Evolutionary conservation across 108 stramenopile genomes (phyloP), one percentile per base, ranked within the genome.

Genomic region (Cyclotella sp.): DNA sequence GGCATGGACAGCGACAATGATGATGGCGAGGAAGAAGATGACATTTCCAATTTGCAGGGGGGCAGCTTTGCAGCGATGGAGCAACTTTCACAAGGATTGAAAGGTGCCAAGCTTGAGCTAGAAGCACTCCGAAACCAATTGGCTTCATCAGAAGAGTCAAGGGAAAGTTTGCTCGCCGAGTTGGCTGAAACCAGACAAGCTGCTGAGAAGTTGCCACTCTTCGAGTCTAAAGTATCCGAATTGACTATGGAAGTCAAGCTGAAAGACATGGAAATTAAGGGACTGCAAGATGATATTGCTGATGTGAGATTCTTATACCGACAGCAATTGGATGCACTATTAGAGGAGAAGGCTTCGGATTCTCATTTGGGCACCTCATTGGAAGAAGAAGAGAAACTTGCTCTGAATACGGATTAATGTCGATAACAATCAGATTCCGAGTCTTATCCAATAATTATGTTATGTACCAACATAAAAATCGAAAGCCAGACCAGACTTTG

Each of bases 1-100:
- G 84, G 88, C 18, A 57, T 87, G 19, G 88, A 81, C 41, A 84
- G 86, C 65, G 75, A 68, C 34, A 71, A 73, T 29, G 87, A 88
- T 53, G 86, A 90, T 28, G 88, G 88, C n/a, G 84, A 79, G 41
- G 73, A 78, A 39, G 76, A 86, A 39, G 74, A 83, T 0, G 69
- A 76, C 21, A 60, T 51, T 42, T 75, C 77, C 11, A 46, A 71
- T n/a, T 51, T 70, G 46, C 66, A 71, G 9, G 80, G 81, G 19
- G 75, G 76, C 26, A 88, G 90, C 49, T 94, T 88, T 77, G 90
- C 93, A 19, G 89, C 90, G 7, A 80, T 91, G 78, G 93, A 91
- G 73, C 88, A 91, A 67, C 76, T 94, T 22, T 84, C 85, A n/a
- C 89, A 81, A 21, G 85, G 79, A 18, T 75, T 94, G 12, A 91